Conservation (phyloP, 2,329 filamentous ascomycete species). For the Colletotrichum sp. region DNA sequence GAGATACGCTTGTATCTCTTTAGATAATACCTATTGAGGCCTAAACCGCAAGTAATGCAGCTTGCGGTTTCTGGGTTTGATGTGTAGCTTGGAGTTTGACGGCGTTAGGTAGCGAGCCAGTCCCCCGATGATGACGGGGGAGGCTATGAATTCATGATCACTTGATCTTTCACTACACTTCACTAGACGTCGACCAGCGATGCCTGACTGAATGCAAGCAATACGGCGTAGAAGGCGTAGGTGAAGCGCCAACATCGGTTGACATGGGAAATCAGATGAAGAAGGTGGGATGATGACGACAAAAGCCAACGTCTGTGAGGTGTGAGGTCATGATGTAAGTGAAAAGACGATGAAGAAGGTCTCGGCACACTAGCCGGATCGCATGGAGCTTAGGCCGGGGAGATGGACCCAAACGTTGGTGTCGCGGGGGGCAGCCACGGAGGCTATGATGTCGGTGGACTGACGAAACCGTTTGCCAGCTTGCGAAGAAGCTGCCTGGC, state of each 20-base stretch:
- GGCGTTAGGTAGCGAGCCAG: background rate
- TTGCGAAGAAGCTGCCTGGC: background rate
- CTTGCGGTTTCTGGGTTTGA: background rate
- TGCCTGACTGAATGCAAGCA: background rate
- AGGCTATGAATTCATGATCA: background rate
- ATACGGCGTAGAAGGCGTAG: no score
- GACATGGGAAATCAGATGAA: background rate
- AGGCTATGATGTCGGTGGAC: constrained; percentile 16
- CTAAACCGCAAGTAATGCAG: background rate
- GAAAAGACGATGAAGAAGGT: background rate
- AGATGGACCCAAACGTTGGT: background rate
- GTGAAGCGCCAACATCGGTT: no score
- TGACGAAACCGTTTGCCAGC: background rate
- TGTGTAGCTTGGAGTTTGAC: background rate
- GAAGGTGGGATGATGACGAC: background rate
- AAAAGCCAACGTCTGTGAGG: background rate
- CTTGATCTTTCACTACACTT: background rate
- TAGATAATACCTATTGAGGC: background rate
- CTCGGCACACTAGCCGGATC: background rate
- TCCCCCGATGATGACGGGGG: background rate
- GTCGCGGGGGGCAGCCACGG: background rate
- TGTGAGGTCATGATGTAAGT: constrained; percentile 7
- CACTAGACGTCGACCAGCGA: background rate
- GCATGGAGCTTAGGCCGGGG: constrained; percentile 1
- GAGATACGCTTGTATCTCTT: background rate